Base-by-base conservation (phyloP, 2,329 filamentous ascomycete species). In the Fusarium tanahbumbuense region DNA sequence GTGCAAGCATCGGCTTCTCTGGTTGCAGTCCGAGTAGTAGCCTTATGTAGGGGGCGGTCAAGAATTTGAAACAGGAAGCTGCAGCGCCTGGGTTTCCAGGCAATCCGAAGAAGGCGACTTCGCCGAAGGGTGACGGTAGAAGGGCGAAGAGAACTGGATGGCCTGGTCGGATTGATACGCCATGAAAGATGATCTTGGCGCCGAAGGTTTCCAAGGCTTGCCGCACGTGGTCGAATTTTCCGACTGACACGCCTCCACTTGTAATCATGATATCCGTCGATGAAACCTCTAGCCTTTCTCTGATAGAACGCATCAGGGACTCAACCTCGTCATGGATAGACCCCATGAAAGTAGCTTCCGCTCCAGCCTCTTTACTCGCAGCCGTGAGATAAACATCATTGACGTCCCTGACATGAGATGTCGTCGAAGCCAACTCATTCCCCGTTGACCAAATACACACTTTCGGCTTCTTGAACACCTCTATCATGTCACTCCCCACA, bases 41-140 rank as follows among this genome's bases (percentile, higher is more conserved):
- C 12, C 8, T 27, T 2, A 49, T 23, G 3, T 49, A 56, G 1
- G 28, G 44, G 2, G 40, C 0, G 4, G 53, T 56, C 10, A 56
- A n/a, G 20, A 49, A 40, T 1, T 6, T 40, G n/a, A 56, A 56
- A 2, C 44, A 49, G 4, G 53, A n/a, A 13, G 53, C 53, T 6
- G 53, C 28, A 4, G 23, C 53, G 1, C 44, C 30, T 5, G 53
- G 53, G 2, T 56, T 56, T 6, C 53, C 44, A 0, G 53, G 53
- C 4, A 56, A 8, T 0, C 42, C 44, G 10, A 56, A 40, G 22
- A 56, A 56, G 0, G 30, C 44, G 0, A 56, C 30, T 7, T 56
- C 42, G 0, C 30, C 44, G 10, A 12, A 22, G 2, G 8, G 1
- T 8, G 53, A 56, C 0, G 23, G 30, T 0, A 56, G 3, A 0